Evolutionary conservation across 1,284 basidiomycete genomes (phyloP), one percentile per base, ranked within the genome.

Genomic region (Psilocybe mexicana): DNA sequence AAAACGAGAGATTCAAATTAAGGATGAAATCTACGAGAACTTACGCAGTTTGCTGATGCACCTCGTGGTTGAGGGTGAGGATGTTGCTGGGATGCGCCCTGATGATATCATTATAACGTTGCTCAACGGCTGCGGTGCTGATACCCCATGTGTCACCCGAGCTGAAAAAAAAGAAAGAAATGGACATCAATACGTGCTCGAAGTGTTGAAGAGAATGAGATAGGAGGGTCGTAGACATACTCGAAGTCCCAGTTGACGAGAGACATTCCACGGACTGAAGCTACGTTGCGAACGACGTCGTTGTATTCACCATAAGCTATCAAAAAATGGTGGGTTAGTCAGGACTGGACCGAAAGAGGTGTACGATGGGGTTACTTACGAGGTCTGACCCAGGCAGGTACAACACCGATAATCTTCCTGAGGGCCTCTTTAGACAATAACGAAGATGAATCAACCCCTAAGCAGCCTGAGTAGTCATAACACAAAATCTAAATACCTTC

Each of bases 291-390:
- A 2, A 80, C 78, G 5, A 72, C 69, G 63, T 82, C 72, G 65
- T 83, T 82, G 70, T 77, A 78, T 55, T 68, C 70, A 3, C 83
- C 82, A 67, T 78, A 84, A 11, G 74, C 72, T 75, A 49, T 18
- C 18, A 23, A 25, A 36, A 7, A 36, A 12, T 40, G 12, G 38
- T 40, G 38, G 10, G 12, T 40, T 3, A 40, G 12, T 11, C 4
- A 12, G 14, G 38, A 30, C 8, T 11, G 30, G 26, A 38, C 11
- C 23, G 14, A 8, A 24, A 12, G 30, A n/a, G 30, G 43, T 10
- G 14, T 38, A 30, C 11, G 10, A 47, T 28, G 46, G 30, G 2
- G 49, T 30, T 44, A 65, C 72, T 23, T 65, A 75, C 73, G 74
- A 43, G 75, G 74, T 36, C 76, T 69, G 65, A 75, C 70, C 67